Evolutionary conservation across 768 basidiomycete species (phyloP).

Genomic region (Phylloporus rhodoxanthus): DNA sequence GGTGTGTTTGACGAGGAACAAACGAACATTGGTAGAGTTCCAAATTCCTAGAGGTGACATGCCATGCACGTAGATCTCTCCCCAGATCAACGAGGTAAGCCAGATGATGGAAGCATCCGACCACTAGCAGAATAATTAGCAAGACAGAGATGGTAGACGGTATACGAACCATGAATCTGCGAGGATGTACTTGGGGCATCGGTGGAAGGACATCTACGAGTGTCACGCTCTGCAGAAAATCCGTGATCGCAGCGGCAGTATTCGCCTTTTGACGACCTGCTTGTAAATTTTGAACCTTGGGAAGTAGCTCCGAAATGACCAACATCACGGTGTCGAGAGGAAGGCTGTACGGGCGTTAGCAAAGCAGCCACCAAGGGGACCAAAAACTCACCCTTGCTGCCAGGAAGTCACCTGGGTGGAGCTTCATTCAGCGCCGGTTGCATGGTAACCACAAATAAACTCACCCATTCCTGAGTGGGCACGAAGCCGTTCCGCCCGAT

Average conservation of each 20-base stretch:
- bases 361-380: background rate
- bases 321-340: constrained; percentile 86
- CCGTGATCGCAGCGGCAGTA: constrained; percentile 62
- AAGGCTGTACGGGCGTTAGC: constrained; percentile 44
- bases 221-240: constrained; percentile 66
- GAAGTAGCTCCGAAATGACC: constrained; percentile 80
- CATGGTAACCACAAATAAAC: constrained; percentile 11
- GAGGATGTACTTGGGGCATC: constrained; percentile 54
- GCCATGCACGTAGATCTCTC: constrained; percentile 87
- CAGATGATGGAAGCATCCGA: constrained; percentile 87
- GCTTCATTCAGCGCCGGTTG: constrained; percentile 2
- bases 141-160: background rate
- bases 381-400: constrained; percentile 77
- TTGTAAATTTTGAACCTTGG: constrained; percentile 79
- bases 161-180: constrained; percentile 66
- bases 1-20: constrained; percentile 90
- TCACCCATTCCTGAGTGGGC: constrained; percentile 95
- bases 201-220: constrained; percentile 73
- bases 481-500: constrained; percentile 89
- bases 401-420: constrained; percentile 72
- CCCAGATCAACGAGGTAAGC: constrained; percentile 93
- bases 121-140: constrained; percentile 51
- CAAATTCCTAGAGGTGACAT: constrained; percentile 86
- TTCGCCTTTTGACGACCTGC: constrained; percentile 56
- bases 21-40: constrained; percentile 81